Percentiles rank a stretch among this genome's conserved stretches.
These are phyloP conservation scores for Cutaneotrichosporon sp. DNA, from an alignment of 1,284 basidiomycete species.

Conservation along the genomic window DNA sequence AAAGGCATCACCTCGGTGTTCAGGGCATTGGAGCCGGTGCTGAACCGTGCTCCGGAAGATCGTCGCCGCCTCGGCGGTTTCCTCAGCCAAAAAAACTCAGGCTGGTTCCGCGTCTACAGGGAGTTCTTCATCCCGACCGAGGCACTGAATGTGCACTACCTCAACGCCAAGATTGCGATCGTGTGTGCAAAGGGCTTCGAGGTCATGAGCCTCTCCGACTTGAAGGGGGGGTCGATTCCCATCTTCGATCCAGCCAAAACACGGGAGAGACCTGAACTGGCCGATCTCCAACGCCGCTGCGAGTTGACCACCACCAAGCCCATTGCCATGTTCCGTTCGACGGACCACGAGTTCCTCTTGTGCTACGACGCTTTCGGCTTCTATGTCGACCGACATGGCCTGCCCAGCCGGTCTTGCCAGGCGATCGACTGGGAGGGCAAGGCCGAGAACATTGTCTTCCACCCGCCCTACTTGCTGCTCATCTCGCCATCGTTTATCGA, in stretches of 20 bases:
- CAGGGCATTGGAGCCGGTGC: slow-evolving; percentile 86
- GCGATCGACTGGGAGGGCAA: slow-evolving; percentile 95
- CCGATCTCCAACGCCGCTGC: slow-evolving; percentile 73
- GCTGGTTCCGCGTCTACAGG: slow-evolving; percentile 90
- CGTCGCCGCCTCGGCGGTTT: slow-evolving; percentile 63
- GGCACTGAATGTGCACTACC: slow-evolving; percentile 82
- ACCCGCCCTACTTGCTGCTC: slow-evolving; percentile 83
- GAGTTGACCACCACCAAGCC: slow-evolving; percentile 65
- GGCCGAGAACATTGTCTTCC: slow-evolving; percentile 80
- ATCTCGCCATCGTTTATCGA: slow-evolving; percentile 92
- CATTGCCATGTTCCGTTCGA: slow-evolving; percentile 86
- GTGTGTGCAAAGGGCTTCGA: slow-evolving; percentile 92
- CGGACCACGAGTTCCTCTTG: slow-evolving; percentile 84
- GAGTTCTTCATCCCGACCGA: slow-evolving; percentile 91
- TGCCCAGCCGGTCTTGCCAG: slow-evolving; percentile 66
- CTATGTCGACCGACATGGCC: slow-evolving; percentile 62
- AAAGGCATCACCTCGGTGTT: slow-evolving; percentile 89
- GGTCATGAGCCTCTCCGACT: slow-evolving; percentile 88
- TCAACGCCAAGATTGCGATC: slow-evolving; percentile 86
- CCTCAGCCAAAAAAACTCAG: slow-evolving; percentile 72
- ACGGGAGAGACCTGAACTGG: slow-evolving; percentile 68
- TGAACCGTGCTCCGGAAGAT: slow-evolving; percentile 76
- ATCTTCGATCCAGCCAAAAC: slow-evolving; percentile 61
- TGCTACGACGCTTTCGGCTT: slow-evolving; percentile 93
- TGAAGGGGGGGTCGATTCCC: slow-evolving; percentile 81